Percentiles rank a stretch among this genome's conserved stretches.
Conservation (phyloP, 139 green algal species). For the Picochlorum sp. region DNA sequence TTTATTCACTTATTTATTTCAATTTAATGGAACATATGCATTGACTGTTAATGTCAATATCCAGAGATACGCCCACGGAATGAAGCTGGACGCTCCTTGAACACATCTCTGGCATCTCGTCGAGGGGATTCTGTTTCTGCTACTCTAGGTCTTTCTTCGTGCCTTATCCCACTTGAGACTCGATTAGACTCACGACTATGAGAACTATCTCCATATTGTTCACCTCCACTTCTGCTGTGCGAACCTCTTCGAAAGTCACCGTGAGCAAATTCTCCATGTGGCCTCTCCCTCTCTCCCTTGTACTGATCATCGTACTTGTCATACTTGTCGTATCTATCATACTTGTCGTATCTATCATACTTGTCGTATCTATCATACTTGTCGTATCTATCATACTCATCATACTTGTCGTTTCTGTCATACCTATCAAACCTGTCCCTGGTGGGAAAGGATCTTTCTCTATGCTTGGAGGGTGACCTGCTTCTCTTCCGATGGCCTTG, state of each 20-base stretch:
- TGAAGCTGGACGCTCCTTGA: slow-evolving; percentile 4
- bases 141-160: neutral
- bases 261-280: no score
- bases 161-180: no score
- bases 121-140: no score
- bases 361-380: neutral
- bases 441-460: neutral
- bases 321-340: neutral
- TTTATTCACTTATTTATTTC: no score
- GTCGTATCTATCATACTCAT: neutral
- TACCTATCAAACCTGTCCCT: neutral
- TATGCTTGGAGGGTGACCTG: neutral
- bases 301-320: neutral
- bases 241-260: no score
- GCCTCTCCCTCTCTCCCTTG: no score
- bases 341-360: neutral
- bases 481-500: neutral
- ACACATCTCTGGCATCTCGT: slow-evolving; percentile 14
- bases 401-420: neutral
- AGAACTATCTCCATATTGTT: no score
- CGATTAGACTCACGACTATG: no score
- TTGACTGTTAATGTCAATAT: no score
- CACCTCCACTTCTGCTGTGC: no score
- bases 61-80: neutral
- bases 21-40: no score